These are phyloP conservation scores for Moesziomyces antarcticus DNA, from an alignment of 1,284 basidiomycete species.

Conservation along the genomic window DNA sequence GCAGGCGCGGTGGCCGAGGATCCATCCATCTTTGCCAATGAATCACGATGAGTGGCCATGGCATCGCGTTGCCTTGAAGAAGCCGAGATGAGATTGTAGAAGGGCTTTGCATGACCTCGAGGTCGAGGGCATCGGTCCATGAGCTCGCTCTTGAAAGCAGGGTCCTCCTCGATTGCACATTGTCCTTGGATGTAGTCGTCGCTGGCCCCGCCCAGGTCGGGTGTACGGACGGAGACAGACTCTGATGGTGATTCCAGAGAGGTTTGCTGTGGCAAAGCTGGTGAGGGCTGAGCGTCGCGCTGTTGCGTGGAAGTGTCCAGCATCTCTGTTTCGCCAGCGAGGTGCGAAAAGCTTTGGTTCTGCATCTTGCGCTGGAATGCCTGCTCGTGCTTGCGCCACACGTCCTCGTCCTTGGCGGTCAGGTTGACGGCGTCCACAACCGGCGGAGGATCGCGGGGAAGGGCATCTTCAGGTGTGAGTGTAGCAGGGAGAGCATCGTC, in stretches of 20 bases:
- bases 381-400: conserved; percentile 49
- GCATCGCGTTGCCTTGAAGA: background rate
- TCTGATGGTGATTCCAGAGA: background rate
- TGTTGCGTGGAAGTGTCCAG: conserved; percentile 1
- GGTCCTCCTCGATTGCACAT: conserved; percentile 25
- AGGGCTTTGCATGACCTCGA: conserved; percentile 8
- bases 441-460: background rate
- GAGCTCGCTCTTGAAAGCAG: background rate
- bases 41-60: background rate
- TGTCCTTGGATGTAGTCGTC: conserved; percentile 1
- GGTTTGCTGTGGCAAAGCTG: background rate
- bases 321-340: conserved; percentile 12
- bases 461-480: background rate
- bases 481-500: background rate
- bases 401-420: conserved; percentile 40
- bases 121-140: conserved; percentile 7
- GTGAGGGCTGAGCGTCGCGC: conserved; percentile 9
- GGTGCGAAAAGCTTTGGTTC: conserved; percentile 19
- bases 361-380: conserved; percentile 40
- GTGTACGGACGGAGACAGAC: background rate
- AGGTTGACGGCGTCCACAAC: conserved; percentile 9
- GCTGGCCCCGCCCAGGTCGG: background rate
- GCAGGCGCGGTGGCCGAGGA: background rate
- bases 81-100: conserved; percentile 5
- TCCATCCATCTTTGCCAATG: background rate